Evolutionary conservation across 2,329 filamentous ascomycete genomes (phyloP).

Genomic region (Aspergillus tubingensis): DNA sequence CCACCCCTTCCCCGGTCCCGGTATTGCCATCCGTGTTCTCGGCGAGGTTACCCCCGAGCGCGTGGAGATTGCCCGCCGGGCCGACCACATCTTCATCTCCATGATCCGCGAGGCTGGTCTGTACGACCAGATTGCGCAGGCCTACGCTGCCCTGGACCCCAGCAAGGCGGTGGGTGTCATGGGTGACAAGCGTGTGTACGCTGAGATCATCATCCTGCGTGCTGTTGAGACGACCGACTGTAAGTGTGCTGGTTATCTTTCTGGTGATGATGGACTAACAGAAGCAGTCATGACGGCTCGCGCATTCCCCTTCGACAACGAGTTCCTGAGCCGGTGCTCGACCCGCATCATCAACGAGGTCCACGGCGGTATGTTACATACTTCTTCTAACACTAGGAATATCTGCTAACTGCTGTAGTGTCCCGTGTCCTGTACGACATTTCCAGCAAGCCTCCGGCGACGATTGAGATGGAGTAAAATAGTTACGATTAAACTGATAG

Average conservation of each 20-base stretch:
- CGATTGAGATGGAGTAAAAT: slow-evolving; percentile 71
- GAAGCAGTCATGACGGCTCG: slow-evolving; percentile 68
- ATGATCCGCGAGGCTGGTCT: slow-evolving; percentile 49
- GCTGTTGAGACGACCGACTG: slow-evolving; percentile 65
- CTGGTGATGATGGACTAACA: neutral
- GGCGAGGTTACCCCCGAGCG: slow-evolving; percentile 81
- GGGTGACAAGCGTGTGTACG: slow-evolving; percentile 69
- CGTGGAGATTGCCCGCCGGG: slow-evolving; percentile 67
- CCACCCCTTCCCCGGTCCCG: slow-evolving; percentile 67
- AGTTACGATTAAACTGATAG: neutral
- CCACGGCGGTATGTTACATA: slow-evolving; percentile 49
- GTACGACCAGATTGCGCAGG: slow-evolving; percentile 64
- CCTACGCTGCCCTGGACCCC: slow-evolving; percentile 68
- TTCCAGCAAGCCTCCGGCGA: slow-evolving; percentile 69
- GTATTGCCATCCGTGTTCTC: slow-evolving; percentile 76
- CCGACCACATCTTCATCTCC: slow-evolving; percentile 50
- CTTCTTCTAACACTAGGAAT: neutral
- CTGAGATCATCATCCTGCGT: slow-evolving; percentile 62
- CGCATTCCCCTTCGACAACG: slow-evolving; percentile 65
- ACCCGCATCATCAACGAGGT: slow-evolving; percentile 75
- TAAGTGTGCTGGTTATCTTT: slow-evolving; percentile 2
- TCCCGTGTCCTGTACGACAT: slow-evolving; percentile 41
- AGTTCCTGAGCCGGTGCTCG: slow-evolving; percentile 66
- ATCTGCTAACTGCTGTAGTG: slow-evolving; percentile 10
- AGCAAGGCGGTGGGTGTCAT: slow-evolving; percentile 60